These are phyloP conservation scores for Tagetes erecta DNA, from an alignment of 129 eudicot species.

Conservation along the genomic window DNA sequence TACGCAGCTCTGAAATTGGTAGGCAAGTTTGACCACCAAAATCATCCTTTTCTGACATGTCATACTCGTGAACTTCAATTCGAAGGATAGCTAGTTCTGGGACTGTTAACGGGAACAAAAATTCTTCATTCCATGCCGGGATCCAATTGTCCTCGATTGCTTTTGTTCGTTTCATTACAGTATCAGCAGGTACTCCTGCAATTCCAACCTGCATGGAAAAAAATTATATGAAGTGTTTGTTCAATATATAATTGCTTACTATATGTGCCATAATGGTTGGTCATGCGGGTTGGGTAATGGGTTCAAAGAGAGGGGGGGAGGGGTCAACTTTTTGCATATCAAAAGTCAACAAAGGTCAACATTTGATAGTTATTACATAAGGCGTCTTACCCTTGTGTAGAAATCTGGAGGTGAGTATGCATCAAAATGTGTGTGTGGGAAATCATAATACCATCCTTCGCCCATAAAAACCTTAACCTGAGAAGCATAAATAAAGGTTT, in stretches of 20 bases:
- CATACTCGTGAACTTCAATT: conserved; percentile 86
- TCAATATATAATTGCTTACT: not conserved
- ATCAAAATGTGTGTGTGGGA: conserved; percentile 81
- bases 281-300: not conserved
- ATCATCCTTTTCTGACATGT: conserved; percentile 89
- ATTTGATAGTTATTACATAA: not conserved
- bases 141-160: conserved; percentile 84
- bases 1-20: conserved; percentile 77
- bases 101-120: conserved; percentile 70
- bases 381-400: conserved; percentile 73
- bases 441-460: conserved; percentile 94
- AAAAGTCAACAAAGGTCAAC: conserved; percentile 3
- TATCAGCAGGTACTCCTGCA: conserved; percentile 84
- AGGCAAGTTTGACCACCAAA: conserved; percentile 90
- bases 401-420: conserved; percentile 97
- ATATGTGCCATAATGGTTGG: not conserved
- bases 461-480: conserved; percentile 97
- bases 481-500: conserved; percentile 20
- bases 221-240: not conserved
- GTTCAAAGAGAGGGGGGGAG: no score
- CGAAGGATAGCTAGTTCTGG: conserved; percentile 91
- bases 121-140: conserved; percentile 84
- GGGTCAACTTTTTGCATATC: not conserved
- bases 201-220: conserved; percentile 62
- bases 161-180: conserved; percentile 78